A percentile compares a stretch with the other conserved stretches of the same genome.
These are phyloP conservation scores for Hygrophila difformis DNA, from an alignment of 257 asterid genomes.

Conservation along the genomic window DNA sequence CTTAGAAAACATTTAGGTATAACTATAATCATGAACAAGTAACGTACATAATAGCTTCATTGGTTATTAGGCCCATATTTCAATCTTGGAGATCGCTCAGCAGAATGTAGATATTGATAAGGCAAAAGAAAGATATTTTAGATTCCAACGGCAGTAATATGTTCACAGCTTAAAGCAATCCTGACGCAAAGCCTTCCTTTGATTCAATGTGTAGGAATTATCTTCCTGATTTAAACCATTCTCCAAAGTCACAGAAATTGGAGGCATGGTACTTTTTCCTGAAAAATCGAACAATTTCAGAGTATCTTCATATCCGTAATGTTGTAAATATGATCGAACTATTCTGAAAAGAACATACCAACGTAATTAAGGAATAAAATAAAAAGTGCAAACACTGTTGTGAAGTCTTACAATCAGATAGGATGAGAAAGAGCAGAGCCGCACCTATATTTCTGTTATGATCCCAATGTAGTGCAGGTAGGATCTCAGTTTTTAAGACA, in stretches of 20 bases:
- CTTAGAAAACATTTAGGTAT: not conserved
- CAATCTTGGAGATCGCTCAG: not conserved
- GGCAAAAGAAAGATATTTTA: conserved; percentile 15
- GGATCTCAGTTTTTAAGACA: not conserved
- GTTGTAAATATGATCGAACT: conserved; percentile 81
- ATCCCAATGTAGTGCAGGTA: not conserved
- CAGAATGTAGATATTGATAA: not conserved
- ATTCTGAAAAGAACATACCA: conserved; percentile 42
- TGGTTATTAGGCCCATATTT: not conserved
- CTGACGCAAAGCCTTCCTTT: conserved; percentile 79
- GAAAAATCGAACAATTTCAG: conserved; percentile 59
- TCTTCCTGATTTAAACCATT: conserved; percentile 47
- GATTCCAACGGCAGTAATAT: no score
- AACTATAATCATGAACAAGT: not conserved
- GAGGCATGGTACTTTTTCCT: conserved; percentile 59
- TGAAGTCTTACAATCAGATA: no score
- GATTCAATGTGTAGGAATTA: conserved; percentile 39
- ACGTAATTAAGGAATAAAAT: conserved; percentile 6
- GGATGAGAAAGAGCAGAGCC: not conserved
- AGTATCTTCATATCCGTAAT: conserved; percentile 90
- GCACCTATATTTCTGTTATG: conserved; percentile 4
- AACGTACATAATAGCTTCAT: no score
- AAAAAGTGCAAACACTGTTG: conserved; percentile 10
- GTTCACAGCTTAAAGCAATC: conserved; percentile 33
- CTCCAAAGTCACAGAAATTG: conserved; percentile 50